These are phyloP conservation scores for Arthroderma sp. DNA, from an alignment of 2,329 filamentous ascomycete genomes.

Conservation along the genomic window DNA sequence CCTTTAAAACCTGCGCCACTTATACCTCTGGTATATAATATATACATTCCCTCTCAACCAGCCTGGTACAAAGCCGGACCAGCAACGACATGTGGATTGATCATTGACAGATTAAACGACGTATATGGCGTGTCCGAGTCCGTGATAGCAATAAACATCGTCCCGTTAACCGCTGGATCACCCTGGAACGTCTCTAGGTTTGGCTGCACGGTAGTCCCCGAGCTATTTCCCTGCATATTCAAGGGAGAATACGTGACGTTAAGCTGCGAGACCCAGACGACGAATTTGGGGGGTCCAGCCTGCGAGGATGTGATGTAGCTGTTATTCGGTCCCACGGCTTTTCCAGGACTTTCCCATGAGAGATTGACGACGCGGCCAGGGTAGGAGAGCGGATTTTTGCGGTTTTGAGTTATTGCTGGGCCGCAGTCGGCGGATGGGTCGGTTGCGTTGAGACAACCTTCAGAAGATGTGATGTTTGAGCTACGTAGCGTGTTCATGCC, in stretches of 20 bases:
- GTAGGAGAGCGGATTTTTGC: slow-evolving; percentile 58
- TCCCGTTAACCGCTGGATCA: slow-evolving; percentile 61
- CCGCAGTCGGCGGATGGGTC: slow-evolving; percentile 39
- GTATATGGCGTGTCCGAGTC: slow-evolving; percentile 57
- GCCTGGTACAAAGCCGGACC: slow-evolving; percentile 62
- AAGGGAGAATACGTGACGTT: slow-evolving; percentile 59
- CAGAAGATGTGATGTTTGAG: slow-evolving; percentile 22
- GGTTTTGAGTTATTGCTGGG: slow-evolving; percentile 56
- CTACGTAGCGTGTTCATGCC: slow-evolving; percentile 26
- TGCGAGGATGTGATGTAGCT: slow-evolving; percentile 57
- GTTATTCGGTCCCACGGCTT: slow-evolving; percentile 65
- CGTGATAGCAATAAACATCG: slow-evolving; percentile 67
- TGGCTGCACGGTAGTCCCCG: slow-evolving; percentile 43
- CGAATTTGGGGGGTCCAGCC: slow-evolving; percentile 51
- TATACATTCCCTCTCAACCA: slow-evolving; percentile 41
- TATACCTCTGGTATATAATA: neutral
- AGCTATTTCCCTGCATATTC: slow-evolving; percentile 20
- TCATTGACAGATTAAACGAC: slow-evolving; percentile 60
- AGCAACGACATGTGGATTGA: slow-evolving; percentile 67
- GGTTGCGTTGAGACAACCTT: neutral
- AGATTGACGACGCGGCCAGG: slow-evolving; percentile 61
- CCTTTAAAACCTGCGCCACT: neutral
- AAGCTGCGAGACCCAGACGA: slow-evolving; percentile 66
- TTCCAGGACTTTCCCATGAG: slow-evolving; percentile 59
- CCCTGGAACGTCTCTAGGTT: slow-evolving; percentile 54